A percentile compares a stretch with the other conserved stretches of the same genome.
These are phyloP conservation scores for Thalassia testudinum DNA, from an alignment of 116 monocot species.

Conservation along the genomic window DNA sequence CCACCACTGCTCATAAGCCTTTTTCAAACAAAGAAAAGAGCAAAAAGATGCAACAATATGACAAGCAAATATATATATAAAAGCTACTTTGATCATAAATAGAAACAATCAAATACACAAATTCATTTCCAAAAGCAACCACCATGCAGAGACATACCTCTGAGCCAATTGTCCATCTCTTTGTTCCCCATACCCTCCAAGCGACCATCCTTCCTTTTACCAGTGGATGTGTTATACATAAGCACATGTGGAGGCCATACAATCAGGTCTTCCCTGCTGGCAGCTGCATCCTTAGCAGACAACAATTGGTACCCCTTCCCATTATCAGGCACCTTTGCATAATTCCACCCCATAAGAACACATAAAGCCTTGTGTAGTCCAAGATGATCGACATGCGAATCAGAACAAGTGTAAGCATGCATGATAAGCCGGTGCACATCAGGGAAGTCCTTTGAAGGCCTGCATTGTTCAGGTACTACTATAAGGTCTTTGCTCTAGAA, in stretches of 20 bases:
- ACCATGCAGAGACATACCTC: too few relatives aligned
- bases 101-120: too few relatives aligned
- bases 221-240: conserved; percentile 61
- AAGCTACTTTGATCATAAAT: too few relatives aligned
- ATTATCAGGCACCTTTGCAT: conserved; percentile 53
- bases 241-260: conserved; percentile 85
- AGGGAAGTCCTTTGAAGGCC: conserved; percentile 73
- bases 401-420: conserved; percentile 54
- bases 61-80: too few relatives aligned
- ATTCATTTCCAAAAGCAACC: too few relatives aligned
- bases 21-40: too few relatives aligned
- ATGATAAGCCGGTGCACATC: conserved; percentile 69
- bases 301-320: conserved; percentile 70
- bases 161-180: conserved; percentile 84
- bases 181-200: conserved; percentile 83
- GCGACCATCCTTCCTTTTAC: conserved; percentile 68
- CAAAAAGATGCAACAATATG: too few relatives aligned
- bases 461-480: conserved; percentile 6
- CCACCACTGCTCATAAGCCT: too few relatives aligned
- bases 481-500: too few relatives aligned
- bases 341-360: conserved; percentile 92
- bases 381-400: conserved; percentile 61
- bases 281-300: conserved; percentile 40
- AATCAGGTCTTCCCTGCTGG: conserved; percentile 85
- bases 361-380: conserved; percentile 93